Conservation (phyloP, 2,329 filamentous ascomycete species). For the Scolecobasidium constrictum region DNA sequence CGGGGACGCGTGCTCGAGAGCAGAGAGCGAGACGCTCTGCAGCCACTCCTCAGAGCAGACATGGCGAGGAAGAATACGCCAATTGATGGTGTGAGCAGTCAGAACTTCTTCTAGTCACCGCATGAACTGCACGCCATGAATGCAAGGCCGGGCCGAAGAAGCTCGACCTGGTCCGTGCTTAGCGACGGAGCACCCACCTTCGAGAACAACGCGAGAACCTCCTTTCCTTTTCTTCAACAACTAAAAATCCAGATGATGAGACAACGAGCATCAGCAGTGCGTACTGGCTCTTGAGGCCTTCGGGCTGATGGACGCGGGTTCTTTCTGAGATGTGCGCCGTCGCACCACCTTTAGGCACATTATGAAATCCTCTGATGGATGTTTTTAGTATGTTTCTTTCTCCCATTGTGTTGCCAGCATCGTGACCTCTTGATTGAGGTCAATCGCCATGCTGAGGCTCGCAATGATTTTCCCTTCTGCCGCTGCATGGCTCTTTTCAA, state of each 20-base stretch:
- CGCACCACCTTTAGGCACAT: slow-evolving; percentile 8
- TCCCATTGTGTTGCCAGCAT: neutral
- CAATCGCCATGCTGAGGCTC: neutral
- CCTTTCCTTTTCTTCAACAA: slow-evolving; percentile 2
- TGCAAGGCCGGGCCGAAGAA: neutral
- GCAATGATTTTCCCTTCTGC: too few relatives aligned
- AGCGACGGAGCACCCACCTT: too few relatives aligned
- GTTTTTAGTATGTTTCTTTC: slow-evolving; percentile 1
- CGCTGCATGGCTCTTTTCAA: too few relatives aligned
- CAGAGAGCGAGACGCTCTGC: slow-evolving; percentile 27
- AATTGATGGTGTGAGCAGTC: neutral
- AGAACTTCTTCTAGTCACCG: neutral
- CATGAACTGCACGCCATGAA: neutral
- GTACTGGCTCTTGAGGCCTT: slow-evolving; percentile 2
- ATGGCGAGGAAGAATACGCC: slow-evolving; percentile 17
- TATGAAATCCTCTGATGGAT: slow-evolving; percentile 9
- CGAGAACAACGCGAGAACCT: too few relatives aligned
- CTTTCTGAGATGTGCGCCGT: slow-evolving; percentile 6
- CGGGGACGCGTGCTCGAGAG: slow-evolving; percentile 19
- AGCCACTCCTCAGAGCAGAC: slow-evolving; percentile 29
- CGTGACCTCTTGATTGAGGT: slow-evolving; percentile 4
- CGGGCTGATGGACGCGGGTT: slow-evolving; percentile 4
- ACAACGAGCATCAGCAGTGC: slow-evolving; percentile 4
- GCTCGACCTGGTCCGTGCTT: too few relatives aligned
- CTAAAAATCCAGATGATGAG: slow-evolving; percentile 9